Conservation (phyloP, 352 stramenopile genomes). For the Peronospora destructor region DNA sequence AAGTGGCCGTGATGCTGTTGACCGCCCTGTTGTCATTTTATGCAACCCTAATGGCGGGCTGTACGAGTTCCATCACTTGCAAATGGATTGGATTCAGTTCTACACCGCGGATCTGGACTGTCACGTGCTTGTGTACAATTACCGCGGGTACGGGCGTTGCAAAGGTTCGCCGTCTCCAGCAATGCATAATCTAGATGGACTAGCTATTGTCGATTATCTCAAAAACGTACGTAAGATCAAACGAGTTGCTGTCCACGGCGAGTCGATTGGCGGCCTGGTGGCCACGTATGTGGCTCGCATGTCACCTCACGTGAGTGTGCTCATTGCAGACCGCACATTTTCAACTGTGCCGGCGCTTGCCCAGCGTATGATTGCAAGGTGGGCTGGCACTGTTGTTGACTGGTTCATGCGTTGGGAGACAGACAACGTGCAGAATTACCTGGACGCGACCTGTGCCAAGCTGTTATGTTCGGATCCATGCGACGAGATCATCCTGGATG, state of each 20-base stretch:
- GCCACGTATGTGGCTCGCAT: constrained; percentile 58
- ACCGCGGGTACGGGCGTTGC: constrained; percentile 78
- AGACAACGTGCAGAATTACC: constrained; percentile 69
- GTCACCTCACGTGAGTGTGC: constrained; percentile 51
- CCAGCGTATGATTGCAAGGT: constrained; percentile 67
- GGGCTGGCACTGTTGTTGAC: constrained; percentile 56
- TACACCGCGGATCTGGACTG: constrained; percentile 68
- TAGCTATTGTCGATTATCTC: constrained; percentile 73
- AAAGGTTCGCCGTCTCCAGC: constrained; percentile 49
- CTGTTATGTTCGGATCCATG: constrained; percentile 74
- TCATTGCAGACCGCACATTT: constrained; percentile 81
- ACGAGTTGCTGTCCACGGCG: constrained; percentile 70
- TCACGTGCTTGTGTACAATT: constrained; percentile 84
- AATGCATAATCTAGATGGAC: constrained; percentile 55
- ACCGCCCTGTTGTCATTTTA: constrained; percentile 53
- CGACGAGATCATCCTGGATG: constrained; percentile 81
- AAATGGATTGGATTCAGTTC: constrained; percentile 87
- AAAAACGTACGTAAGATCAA: constrained; percentile 41
- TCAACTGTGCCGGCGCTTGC: constrained; percentile 68
- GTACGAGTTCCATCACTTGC: constrained; percentile 85
- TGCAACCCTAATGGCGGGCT: constrained; percentile 83
- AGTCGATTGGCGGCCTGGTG: constrained; percentile 78
- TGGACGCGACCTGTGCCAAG: constrained; percentile 67
- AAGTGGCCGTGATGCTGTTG: constrained; percentile 23
- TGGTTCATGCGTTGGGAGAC: constrained; percentile 78